These are phyloP conservation scores for Talinum fruticosum DNA, from an alignment of 148 eudicot genomes.

Conservation along the genomic window DNA sequence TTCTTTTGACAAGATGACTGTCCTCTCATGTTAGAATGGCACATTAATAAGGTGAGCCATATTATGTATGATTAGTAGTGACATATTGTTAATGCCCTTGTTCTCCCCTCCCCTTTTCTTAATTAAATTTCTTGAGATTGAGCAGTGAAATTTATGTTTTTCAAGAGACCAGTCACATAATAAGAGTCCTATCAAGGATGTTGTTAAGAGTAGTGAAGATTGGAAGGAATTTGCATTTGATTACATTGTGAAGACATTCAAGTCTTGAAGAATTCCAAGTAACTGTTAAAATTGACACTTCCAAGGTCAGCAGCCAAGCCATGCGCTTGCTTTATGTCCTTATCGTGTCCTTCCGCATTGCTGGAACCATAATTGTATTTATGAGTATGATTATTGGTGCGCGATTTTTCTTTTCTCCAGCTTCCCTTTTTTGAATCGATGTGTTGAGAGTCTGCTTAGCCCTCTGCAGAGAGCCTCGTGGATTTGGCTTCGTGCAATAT, in stretches of 20 bases:
- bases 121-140: slow-evolving; percentile 48
- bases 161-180: slow-evolving; percentile 57
- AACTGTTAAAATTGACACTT: slow-evolving; percentile 48
- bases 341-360: slow-evolving; percentile 32
- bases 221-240: slow-evolving; percentile 54
- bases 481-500: slow-evolving; percentile 89
- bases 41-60: background rate
- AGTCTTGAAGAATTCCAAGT: slow-evolving; percentile 82
- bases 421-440: background rate
- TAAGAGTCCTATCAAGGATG: slow-evolving; percentile 68
- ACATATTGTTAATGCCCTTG: slow-evolving; percentile 5
- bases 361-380: slow-evolving; percentile 15
- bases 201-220: slow-evolving; percentile 67
- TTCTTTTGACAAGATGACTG: background rate
- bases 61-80: slow-evolving; percentile 1
- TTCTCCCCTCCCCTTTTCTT: slow-evolving; percentile 24
- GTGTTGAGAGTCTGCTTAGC: slow-evolving; percentile 25
- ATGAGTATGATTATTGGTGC: slow-evolving; percentile 10
- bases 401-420: slow-evolving; percentile 1
- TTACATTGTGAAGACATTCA: slow-evolving; percentile 59
- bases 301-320: slow-evolving; percentile 66
- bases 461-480: slow-evolving; percentile 54
- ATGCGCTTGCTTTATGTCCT: slow-evolving; percentile 56
- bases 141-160: slow-evolving; percentile 65
- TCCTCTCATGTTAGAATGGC: background rate